Base-by-base conservation (phyloP, 306 rosid species). In the Oxytropis ochrocephala region DNA sequence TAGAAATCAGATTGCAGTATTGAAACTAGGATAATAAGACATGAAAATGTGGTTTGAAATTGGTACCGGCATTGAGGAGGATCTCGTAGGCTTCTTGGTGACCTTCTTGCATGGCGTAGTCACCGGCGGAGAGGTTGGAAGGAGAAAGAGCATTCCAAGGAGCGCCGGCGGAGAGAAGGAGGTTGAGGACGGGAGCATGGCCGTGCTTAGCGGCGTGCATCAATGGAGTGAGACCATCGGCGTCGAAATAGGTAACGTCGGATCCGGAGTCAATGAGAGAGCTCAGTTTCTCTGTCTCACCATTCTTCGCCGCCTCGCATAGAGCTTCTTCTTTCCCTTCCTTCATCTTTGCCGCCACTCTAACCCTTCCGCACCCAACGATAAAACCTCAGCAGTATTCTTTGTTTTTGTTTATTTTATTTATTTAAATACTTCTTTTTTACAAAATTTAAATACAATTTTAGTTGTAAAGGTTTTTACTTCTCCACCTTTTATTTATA, bases 81-180 rank as follows among this genome's bases (percentile, higher is more conserved):
- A 82, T 46, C 4, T 91, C 88, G 41, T 53, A 84, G 24, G 86
- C 89, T 6, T 87, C 92, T 65, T 80, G 84, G 79, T 87, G 87
- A 5, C 83, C 96, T 50, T 80, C 82, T 1, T 89, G 83, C 91
- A 89, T 85, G 33, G 99, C 83, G 4, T 81, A 85, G 69, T 87
- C 96, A 0, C 99, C 91, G 17, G 96, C 92, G 24, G 96, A 89
- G 69, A 84, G 75, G 67, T 75, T 80, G 83, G 88, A 85, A 4
- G 92, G 96, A 72, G 94, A 88, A 52, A 94, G 91, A n/a, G 92
- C 97, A 54, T 91, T 91, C 96, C 99, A 89, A 2, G 97, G 96
- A 6, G 95, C 87, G n/a, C 95, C 97, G 19, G 85, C 83, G 52
- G 87, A 85, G 52, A 91, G 89, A 53, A 95, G 91, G 58, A 33